These are phyloP conservation scores for Quercus ilex DNA, from an alignment of 306 rosid genomes.

Conservation along the genomic window DNA sequence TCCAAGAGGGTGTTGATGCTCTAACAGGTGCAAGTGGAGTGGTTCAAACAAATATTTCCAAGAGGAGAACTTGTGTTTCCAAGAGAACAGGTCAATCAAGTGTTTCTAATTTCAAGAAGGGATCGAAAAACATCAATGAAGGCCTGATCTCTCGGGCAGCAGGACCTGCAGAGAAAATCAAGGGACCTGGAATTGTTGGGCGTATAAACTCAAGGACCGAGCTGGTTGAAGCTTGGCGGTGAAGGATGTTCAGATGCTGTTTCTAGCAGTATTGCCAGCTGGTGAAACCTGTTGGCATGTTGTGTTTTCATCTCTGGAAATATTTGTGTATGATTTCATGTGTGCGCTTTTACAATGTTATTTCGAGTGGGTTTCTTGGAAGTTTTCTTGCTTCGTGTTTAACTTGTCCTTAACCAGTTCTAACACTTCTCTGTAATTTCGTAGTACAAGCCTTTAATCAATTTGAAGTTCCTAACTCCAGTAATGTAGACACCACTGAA, in stretches of 20 bases:
- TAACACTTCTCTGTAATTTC: constrained; percentile 24
- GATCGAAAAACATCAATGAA: constrained; percentile 41
- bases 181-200: constrained; percentile 52
- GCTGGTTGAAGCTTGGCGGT: constrained; percentile 92
- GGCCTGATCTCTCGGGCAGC: constrained; percentile 23
- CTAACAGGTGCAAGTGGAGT: constrained; percentile 22
- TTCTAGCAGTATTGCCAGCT: neutral
- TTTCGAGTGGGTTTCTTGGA: constrained; percentile 24
- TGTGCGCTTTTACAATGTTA: constrained; percentile 40
- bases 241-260: constrained; percentile 23
- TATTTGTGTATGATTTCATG: constrained; percentile 22
- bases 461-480: neutral
- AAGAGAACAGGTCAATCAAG: constrained; percentile 44
- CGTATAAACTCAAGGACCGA: constrained; percentile 76
- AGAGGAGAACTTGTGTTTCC: constrained; percentile 38
- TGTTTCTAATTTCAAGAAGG: constrained; percentile 32
- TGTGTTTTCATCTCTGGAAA: constrained; percentile 27
- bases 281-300: neutral
- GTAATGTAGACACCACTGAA: neutral
- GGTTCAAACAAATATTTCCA: constrained; percentile 34
- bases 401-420: constrained; percentile 33
- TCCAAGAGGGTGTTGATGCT: constrained; percentile 37
- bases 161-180: constrained; percentile 49
- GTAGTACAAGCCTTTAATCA: constrained; percentile 22
- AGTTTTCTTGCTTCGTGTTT: constrained; percentile 7